Evolutionary conservation across 1,139 yeast genomes (phyloP).

Genomic region (Hemisphaericaspora xylofermentans): DNA sequence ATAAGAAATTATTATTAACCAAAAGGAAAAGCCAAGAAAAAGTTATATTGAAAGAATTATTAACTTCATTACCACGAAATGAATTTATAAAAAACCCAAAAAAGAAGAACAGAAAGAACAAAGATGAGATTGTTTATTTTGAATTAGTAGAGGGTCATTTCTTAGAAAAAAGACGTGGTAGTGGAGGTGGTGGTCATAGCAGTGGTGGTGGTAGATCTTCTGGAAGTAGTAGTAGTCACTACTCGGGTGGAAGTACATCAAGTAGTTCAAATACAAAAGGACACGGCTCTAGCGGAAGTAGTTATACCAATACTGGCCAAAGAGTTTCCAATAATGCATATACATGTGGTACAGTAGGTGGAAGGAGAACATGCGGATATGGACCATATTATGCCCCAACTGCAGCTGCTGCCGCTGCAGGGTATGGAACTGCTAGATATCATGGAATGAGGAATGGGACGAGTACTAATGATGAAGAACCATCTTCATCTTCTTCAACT

Average conservation of each 20-base stretch:
- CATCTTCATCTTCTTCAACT: neutral
- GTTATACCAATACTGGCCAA: neutral
- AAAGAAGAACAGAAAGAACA: neutral
- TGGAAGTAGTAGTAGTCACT: neutral
- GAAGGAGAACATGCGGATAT: slow-evolving; percentile 10
- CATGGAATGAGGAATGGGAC: slow-evolving; percentile 8
- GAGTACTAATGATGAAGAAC: neutral
- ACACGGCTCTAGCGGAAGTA: slow-evolving; percentile 1
- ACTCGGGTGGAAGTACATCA: no score
- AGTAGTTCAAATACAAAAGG: neutral
- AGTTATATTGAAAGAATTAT: no score
- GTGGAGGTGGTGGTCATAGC: neutral
- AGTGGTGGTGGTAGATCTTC: neutral
- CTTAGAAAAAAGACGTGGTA: neutral
- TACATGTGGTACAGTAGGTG: slow-evolving; percentile 2
- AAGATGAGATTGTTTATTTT: neutral
- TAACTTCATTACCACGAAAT: no score
- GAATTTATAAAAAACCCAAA: neutral
- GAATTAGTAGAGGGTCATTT: neutral
- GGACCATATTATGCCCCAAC: slow-evolving; percentile 14
- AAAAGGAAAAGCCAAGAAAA: no score
- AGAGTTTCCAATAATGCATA: neutral
- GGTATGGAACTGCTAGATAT: slow-evolving; percentile 14
- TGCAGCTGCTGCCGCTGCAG: slow-evolving; percentile 14
- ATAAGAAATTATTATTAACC: no score